phyloP scores from a whole-genome alignment of 1,139 yeast genomes.

The Kurtzmaniella quercitrusa region DNA sequence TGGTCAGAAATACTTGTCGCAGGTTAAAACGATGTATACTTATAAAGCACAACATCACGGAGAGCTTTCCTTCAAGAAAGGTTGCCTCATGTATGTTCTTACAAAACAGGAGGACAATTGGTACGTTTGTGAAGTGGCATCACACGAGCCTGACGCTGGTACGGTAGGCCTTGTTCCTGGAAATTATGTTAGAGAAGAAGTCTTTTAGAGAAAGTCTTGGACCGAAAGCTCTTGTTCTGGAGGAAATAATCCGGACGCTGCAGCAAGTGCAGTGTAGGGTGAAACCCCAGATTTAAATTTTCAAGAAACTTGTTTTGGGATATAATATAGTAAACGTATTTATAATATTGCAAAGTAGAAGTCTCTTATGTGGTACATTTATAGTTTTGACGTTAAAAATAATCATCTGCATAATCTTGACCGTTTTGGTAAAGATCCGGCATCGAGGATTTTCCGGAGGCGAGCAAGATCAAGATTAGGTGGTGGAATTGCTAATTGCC shows the following conservation, averaged over 20 bases:
- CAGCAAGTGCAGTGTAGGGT: neutral
- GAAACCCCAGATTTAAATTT: too few species aligned
- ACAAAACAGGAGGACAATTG: conserved; percentile 85
- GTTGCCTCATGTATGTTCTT: conserved; percentile 66
- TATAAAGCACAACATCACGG: conserved; percentile 78
- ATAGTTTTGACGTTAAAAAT: too few species aligned
- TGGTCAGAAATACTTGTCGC: conserved; percentile 48
- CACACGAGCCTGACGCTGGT: conserved; percentile 44
- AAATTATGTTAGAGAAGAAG: conserved; percentile 49
- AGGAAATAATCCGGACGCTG: neutral
- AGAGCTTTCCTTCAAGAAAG: conserved; percentile 69
- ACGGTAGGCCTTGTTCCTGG: conserved; percentile 77
- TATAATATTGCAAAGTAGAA: neutral
- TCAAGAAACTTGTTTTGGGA: too few species aligned
- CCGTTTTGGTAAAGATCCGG: neutral
- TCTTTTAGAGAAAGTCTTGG: conserved; percentile 13
- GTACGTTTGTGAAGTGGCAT: conserved; percentile 76
- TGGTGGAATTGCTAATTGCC: neutral
- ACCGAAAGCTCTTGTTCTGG: too few species aligned
- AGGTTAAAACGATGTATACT: conserved; percentile 66
- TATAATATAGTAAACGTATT: neutral
- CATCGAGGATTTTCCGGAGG: neutral
- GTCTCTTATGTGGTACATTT: too few species aligned
- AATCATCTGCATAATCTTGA: neutral
- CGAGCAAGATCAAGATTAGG: neutral